Evolutionary conservation across 2,329 filamentous ascomycete species (phyloP).

Genomic region (Tolypocladium ophioglossoides): DNA sequence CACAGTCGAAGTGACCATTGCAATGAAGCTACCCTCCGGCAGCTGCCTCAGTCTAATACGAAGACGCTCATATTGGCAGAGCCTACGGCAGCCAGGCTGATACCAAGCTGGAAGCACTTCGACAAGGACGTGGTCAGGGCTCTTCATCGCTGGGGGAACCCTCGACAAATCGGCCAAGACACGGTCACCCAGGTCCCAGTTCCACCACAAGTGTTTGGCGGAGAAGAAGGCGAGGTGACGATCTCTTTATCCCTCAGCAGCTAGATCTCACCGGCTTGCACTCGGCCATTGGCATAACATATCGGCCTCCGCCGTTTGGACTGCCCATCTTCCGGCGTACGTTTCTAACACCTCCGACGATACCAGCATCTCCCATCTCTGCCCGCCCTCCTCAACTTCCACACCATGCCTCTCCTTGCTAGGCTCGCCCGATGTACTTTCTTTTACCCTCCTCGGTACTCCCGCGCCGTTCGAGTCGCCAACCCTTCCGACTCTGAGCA

Average conservation of each 20-base stretch:
- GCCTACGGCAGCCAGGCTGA: constrained; percentile 52
- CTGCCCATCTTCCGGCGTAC: constrained; percentile 9
- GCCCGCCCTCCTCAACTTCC: constrained; percentile 3
- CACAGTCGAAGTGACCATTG: constrained; percentile 53
- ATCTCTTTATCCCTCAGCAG: constrained; percentile 56
- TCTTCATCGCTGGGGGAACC: constrained; percentile 36
- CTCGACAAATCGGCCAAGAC: constrained; percentile 20
- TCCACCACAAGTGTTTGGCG: constrained; percentile 38
- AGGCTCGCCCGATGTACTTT: constrained; percentile 1
- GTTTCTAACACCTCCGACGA: constrained; percentile 7
- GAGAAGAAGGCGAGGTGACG: constrained; percentile 55
- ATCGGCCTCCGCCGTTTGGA: constrained; percentile 41
- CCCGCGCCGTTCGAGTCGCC: constrained; percentile 27
- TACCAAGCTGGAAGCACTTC: constrained; percentile 60
- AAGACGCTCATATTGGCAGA: constrained; percentile 57
- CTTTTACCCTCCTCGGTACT: constrained; percentile 11
- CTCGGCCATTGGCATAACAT: constrained; percentile 62
- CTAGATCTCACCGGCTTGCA: constrained; percentile 50
- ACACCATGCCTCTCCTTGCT: constrained; percentile 1
- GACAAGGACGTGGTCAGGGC: constrained; percentile 34
- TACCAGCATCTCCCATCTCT: constrained; percentile 3
- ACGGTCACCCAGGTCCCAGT: constrained; percentile 37
- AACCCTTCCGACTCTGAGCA: constrained; percentile 21
- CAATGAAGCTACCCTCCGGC: constrained; percentile 56
- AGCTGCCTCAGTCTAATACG: constrained; percentile 42